These are phyloP conservation scores for Sporobolomyces roseus DNA, from an alignment of 768 basidiomycete species.

Conservation along the genomic window DNA sequence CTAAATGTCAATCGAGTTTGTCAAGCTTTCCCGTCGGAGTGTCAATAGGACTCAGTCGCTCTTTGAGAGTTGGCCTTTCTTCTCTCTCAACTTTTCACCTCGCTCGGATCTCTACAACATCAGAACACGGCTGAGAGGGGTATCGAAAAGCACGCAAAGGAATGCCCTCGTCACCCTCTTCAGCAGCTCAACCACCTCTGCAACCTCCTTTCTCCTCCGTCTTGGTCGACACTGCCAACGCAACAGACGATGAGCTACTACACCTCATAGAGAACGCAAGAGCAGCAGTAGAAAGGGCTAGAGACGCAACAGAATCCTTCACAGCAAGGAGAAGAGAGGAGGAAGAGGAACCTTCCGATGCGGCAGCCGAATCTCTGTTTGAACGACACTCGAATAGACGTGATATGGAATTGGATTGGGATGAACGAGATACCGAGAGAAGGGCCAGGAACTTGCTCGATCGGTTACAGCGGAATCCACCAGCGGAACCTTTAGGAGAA, in stretches of 20 bases:
- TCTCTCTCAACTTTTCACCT: not conserved
- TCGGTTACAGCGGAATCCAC: not conserved
- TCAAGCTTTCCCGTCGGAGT: no score
- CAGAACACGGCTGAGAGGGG: no score
- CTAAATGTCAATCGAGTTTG: no score
- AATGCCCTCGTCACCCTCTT: not conserved
- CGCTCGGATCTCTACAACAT: no score
- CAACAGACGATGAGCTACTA: not conserved
- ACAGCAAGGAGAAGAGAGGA: not conserved
- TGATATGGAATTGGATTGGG: slow-evolving; percentile 19
- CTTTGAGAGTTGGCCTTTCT: no score
- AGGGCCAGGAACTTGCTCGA: not conserved
- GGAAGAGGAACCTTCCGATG: not conserved
- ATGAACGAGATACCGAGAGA: slow-evolving; percentile 21
- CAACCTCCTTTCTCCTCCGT: not conserved
- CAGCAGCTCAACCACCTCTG: no score
- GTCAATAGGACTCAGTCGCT: no score
- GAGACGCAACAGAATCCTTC: not conserved
- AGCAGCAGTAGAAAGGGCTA: not conserved
- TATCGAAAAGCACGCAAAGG: no score
- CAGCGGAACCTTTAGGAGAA: not conserved
- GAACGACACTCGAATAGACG: not conserved
- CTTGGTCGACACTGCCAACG: not conserved
- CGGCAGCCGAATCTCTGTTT: slow-evolving; percentile 15
- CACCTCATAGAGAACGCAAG: slow-evolving; percentile 1